These are phyloP conservation scores for Apiotrichum sp. DNA, from an alignment of 1,284 basidiomycete genomes.

Conservation along the genomic window DNA sequence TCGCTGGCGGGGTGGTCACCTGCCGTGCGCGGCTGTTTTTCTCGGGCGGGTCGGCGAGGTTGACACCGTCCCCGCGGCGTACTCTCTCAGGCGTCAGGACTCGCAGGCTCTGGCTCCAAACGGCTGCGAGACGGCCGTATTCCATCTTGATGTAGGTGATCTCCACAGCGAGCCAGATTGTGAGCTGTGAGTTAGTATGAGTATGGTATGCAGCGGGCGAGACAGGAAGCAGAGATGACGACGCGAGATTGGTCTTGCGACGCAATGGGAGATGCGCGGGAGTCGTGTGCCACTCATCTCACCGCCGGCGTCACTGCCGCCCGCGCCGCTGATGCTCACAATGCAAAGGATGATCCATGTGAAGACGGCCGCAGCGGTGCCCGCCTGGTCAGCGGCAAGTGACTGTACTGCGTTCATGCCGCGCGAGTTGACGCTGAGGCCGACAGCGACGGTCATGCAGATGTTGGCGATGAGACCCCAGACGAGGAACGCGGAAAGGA, in stretches of 20 bases:
- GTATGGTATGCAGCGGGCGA: too few relatives aligned
- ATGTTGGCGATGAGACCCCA: not conserved
- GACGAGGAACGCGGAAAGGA: not conserved
- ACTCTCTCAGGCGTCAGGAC: not conserved
- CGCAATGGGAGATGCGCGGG: too few relatives aligned
- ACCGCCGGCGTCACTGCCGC: too few relatives aligned
- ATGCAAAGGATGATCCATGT: not conserved
- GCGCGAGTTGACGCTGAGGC: not conserved
- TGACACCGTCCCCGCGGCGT: not conserved
- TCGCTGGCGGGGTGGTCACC: too few relatives aligned
- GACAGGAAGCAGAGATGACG: too few relatives aligned
- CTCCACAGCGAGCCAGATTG: not conserved
- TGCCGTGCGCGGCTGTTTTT: too few relatives aligned
- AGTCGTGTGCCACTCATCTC: too few relatives aligned
- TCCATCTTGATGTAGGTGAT: not conserved
- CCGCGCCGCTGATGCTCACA: not conserved
- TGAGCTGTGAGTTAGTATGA: not conserved
- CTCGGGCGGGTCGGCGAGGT: not conserved
- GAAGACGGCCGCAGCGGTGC: not conserved
- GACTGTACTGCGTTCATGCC: too few relatives aligned
- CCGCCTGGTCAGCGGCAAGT: not conserved
- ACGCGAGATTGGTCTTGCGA: too few relatives aligned
- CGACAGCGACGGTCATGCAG: not conserved
- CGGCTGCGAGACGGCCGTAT: not conserved
- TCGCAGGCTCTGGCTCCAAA: constrained; percentile 1